Evolutionary conservation across 2,329 filamentous ascomycete species (phyloP), one percentile per base, ranked within the genome.

Genomic region (Scopulariopsis brevicaulis): DNA sequence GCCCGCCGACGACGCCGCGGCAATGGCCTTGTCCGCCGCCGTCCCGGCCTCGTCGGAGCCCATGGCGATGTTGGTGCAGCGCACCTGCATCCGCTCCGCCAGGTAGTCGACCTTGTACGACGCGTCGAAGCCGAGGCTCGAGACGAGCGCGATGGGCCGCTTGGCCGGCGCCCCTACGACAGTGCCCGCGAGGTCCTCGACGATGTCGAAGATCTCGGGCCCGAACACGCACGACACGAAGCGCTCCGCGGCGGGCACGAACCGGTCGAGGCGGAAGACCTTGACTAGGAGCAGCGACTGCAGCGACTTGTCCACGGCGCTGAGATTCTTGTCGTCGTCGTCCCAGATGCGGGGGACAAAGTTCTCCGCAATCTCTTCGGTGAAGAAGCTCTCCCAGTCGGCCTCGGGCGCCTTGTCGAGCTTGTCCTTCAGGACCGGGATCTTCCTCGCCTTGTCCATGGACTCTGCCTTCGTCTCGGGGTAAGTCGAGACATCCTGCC

Each of bases 31-130:
- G 77, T 99, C 94, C 20, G 94, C 94, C 61, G 86, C 94, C 59
- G 92, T 85, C 20, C 95, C 78, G 69, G 91, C 90, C 77, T 99
- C 94, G 67, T 95, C 95, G 53, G 94, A 97, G 67, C 94, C 94
- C 94, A 99, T 99, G 65, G 95, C 95, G 68, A 99, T 96, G 71
- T 96, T 96, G 60, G 91, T 92, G 74, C 94, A 99, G 58, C 83
- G 85, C 56, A 90, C 86, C 60, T 84, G 83, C 70, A 84, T 86
- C 63, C 90, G 83, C 71, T 96, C 90, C 34, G 97, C 95, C 57
- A 99, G 79, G 61, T 86, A 90, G 71, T 99, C 94, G 60, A 99
- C 94, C 78, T 99, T 99, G 84, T 97, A 99, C 69, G 90, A 96
- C 57, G 95, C 95, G 72, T 99, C 94, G 70, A 99, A 99, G 43